These are phyloP conservation scores for Auricularia sp. DNA, from an alignment of 768 basidiomycete genomes.

Conservation along the genomic window DNA sequence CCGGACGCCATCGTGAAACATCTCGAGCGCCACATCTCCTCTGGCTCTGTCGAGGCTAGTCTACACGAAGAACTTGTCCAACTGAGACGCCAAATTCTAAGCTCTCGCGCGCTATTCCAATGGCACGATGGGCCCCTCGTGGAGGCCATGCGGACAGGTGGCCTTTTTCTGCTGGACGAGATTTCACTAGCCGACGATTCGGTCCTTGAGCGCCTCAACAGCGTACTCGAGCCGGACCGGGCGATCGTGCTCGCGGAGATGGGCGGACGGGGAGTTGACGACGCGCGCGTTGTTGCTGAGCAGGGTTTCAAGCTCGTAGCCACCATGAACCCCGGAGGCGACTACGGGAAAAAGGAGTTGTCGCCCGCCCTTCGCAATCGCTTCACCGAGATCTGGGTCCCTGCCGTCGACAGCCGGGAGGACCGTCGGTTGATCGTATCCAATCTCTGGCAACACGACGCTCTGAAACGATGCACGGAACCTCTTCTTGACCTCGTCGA, in stretches of 20 bases:
- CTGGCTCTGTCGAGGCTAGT: constrained; percentile 13
- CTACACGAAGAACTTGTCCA: constrained; percentile 22
- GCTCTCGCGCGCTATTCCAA: constrained; percentile 69
- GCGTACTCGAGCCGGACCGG: constrained; percentile 86
- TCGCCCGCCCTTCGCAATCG: constrained; percentile 94
- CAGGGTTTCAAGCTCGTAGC: constrained; percentile 79
- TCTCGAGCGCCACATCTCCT: constrained; percentile 9
- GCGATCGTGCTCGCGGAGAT: constrained; percentile 88
- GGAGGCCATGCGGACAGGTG: constrained; percentile 77
- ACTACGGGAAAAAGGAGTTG: constrained; percentile 97
- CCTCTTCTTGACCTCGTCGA: constrained; percentile 66
- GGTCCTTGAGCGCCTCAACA: constrained; percentile 92
- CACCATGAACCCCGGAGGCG: constrained; percentile 99
- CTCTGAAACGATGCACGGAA: constrained; percentile 44
- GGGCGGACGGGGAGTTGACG: constrained; percentile 62
- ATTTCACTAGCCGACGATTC: constrained; percentile 97
- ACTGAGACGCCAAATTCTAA: constrained; percentile 33
- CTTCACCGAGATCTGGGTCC: constrained; percentile 99
- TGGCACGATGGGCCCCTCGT: constrained; percentile 98
- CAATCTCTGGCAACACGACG: constrained; percentile 51
- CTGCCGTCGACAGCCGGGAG: constrained; percentile 55
- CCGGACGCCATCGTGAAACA: constrained; percentile 7
- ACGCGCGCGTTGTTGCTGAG: constrained; percentile 55
- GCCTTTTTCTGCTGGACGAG: constrained; percentile 87
- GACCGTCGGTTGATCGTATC: constrained; percentile 75